Evolutionary conservation across 2,329 filamentous ascomycete species (phyloP).

Genomic region (Exophiala dermatitidis): DNA sequence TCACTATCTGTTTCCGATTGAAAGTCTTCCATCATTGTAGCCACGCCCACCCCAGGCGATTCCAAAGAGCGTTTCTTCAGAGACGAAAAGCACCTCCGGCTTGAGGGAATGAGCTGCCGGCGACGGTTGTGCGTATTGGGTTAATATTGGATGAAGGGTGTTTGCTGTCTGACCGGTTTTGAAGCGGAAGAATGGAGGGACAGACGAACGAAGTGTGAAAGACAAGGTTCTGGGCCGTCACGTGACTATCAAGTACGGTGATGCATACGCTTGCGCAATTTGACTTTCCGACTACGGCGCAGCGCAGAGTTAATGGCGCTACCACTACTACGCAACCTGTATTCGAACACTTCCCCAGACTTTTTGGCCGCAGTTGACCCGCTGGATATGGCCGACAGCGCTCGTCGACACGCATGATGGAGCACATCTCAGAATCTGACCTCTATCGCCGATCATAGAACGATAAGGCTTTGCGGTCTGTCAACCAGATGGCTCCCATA

Average conservation of each 20-base stretch:
- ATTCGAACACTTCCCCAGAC: neutral
- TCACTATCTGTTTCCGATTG: conserved; percentile 97
- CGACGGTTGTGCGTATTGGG: too few species aligned
- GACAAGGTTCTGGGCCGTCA: too few species aligned
- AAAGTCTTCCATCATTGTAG: conserved; percentile 77
- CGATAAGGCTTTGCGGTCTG: neutral
- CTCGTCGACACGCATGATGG: neutral
- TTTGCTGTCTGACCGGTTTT: too few species aligned
- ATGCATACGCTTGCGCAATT: too few species aligned
- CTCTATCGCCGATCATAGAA: neutral
- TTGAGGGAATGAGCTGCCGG: too few species aligned
- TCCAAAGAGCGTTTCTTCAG: too few species aligned
- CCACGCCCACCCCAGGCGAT: neutral
- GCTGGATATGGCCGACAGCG: neutral
- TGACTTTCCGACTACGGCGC: neutral
- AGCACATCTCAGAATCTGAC: neutral
- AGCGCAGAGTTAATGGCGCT: neutral
- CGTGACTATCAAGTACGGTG: too few species aligned
- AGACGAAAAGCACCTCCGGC: too few species aligned
- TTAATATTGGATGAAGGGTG: too few species aligned
- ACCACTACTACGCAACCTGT: neutral
- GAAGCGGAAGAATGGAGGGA: too few species aligned
- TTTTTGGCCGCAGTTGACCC: neutral
- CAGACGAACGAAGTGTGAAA: too few species aligned
- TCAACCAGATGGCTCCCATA: conserved; percentile 14